Percentiles rank a stretch among this genome's conserved stretches.
These are phyloP conservation scores for Spathaspora gorwiae DNA, from an alignment of 805 yeast species.

Conservation along the genomic window DNA sequence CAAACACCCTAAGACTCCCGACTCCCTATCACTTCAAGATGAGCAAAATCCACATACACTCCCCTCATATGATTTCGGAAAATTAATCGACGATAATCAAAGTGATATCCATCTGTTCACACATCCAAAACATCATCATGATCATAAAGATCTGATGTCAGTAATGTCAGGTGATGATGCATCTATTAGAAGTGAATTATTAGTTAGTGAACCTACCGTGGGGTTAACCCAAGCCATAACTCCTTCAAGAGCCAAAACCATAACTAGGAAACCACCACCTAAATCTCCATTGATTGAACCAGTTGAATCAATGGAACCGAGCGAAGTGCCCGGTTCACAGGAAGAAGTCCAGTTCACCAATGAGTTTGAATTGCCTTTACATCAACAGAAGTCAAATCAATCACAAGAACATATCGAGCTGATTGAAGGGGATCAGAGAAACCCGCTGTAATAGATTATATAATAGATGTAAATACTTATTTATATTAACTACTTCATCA, in stretches of 20 bases:
- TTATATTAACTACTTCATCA: too few species aligned
- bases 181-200: slow-evolving; percentile 5
- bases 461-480: too few species aligned
- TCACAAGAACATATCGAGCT: too few species aligned
- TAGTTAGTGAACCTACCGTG: slow-evolving; percentile 6
- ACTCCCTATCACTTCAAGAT: background rate
- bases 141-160: background rate
- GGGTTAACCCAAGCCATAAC: slow-evolving; percentile 5
- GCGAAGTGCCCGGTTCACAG: too few species aligned
- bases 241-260: background rate
- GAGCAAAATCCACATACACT: background rate
- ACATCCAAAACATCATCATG: background rate
- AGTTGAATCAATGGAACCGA: background rate
- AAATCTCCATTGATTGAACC: background rate
- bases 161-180: slow-evolving; percentile 3
- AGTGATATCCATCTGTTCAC: background rate
- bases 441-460: too few species aligned
- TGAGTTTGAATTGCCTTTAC: too few species aligned
- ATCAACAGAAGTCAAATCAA: too few species aligned
- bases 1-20: background rate
- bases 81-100: background rate
- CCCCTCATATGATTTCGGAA: slow-evolving; percentile 21
- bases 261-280: slow-evolving; percentile 6
- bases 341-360: too few species aligned
- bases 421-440: too few species aligned